Evolutionary conservation across 2,329 filamentous ascomycete genomes (phyloP), one percentile per base, ranked within the genome.

Genomic region (Sordariomycetes sp.): DNA sequence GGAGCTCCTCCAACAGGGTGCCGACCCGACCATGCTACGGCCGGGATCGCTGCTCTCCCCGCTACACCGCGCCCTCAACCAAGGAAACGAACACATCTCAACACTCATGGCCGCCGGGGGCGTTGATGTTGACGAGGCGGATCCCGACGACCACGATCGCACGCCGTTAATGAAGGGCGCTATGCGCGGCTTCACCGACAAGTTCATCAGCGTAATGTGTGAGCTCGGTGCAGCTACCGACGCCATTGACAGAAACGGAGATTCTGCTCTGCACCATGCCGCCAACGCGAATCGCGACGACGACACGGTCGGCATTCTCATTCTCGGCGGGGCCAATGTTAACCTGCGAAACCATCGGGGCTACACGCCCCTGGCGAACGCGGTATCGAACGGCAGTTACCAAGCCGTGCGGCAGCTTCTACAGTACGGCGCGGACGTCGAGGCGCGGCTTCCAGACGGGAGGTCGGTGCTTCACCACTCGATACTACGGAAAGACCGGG

Each of bases 221-320:
- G 63, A 65, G 42, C 59, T 64, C 12, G 62, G 63, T 8, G 64
- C 64, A 5, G 24, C 52, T 10, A 32, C 60, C n/a, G 57, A 63
- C 25, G 63, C 63, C 13, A 56, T 60, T 7, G 64, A 65, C 58
- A 53, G 35, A 32, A n/a, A 59, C 24, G 64, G 64, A 2, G 59
- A 59, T 17, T 60, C 64, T 2, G 62, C 62, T 4, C 54, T 65
- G 7, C 64, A 65, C 57, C 59, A 64, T 55, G 62, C 63, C 24
- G 64, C 64, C 22, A 59, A 55, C 34, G 57, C 59, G 13, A 53
- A 57, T 24, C 53, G 57, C 10, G 60, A 57, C 7, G 61, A 65
- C 25, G 63, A 64, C 24, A 64, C 57, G 13, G 58, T 62, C 8
- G 57, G 58, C 1, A 59, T 64, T 15, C 62, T 65, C 8, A 54